A percentile compares a stretch with the other conserved stretches of the same genome.
Conservation (phyloP, 2,329 filamentous ascomycete species). For the Fusarium veterinarium region DNA sequence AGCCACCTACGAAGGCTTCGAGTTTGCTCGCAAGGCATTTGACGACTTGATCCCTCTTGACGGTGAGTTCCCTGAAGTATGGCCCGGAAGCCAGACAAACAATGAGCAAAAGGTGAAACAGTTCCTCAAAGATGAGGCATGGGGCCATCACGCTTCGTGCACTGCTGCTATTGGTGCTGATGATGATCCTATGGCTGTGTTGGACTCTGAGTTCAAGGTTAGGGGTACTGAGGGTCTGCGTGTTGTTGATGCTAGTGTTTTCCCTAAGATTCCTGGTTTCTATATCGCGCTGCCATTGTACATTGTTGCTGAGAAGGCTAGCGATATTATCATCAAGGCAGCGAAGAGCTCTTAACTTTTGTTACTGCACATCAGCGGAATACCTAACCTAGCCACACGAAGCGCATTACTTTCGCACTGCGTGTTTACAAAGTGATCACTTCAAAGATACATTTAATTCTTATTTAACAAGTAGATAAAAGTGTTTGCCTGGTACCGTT, state of each 20-base stretch:
- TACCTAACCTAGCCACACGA: background rate
- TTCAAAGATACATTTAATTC: background rate
- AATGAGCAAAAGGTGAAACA: conserved; percentile 46
- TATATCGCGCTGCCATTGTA: conserved; percentile 34
- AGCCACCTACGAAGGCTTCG: conserved; percentile 66
- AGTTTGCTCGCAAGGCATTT: conserved; percentile 60
- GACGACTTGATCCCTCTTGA: conserved; percentile 23
- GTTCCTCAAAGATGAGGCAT: conserved; percentile 47
- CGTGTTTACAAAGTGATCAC: too few relatives aligned
- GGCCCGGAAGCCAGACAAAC: conserved; percentile 53
- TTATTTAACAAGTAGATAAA: background rate
- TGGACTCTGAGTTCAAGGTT: conserved; percentile 66
- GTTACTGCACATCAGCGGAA: background rate
- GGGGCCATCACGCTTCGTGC: conserved; percentile 50
- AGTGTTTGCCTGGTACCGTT: too few relatives aligned
- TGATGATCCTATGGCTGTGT: conserved; percentile 53
- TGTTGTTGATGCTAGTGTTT: conserved; percentile 71
- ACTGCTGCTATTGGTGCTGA: conserved; percentile 49
- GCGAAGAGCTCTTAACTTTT: conserved; percentile 3
- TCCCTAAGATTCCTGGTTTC: conserved; percentile 47
- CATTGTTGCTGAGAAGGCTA: conserved; percentile 69
- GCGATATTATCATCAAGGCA: conserved; percentile 47
- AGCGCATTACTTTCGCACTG: background rate
- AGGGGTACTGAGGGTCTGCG: conserved; percentile 65
- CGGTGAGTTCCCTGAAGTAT: conserved; percentile 36